phyloP scores from a whole-genome alignment of 345 rosid species.

The Syzygium grande region DNA sequence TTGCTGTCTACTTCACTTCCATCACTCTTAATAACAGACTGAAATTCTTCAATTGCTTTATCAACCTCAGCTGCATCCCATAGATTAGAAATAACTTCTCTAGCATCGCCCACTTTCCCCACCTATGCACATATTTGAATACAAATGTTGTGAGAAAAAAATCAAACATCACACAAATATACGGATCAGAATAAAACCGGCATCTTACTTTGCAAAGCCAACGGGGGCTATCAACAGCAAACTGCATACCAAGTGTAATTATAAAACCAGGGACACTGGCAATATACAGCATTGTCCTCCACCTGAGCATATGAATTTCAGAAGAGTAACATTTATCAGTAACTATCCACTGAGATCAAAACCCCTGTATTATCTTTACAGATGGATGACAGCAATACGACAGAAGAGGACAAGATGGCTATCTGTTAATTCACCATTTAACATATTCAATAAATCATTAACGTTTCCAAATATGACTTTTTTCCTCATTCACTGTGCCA shows the following conservation, averaged over 20 bases:
- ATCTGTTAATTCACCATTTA: background rate
- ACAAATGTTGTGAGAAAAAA: constrained; percentile 2
- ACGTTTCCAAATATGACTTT: background rate
- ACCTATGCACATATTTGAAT: constrained; percentile 22
- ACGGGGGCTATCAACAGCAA: constrained; percentile 79
- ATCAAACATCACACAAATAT: background rate
- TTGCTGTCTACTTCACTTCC: constrained; percentile 40
- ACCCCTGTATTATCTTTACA: background rate
- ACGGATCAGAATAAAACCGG: background rate
- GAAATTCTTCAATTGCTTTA: constrained; percentile 49
- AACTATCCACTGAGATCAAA: background rate
- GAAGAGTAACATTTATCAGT: background rate
- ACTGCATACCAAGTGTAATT: constrained; percentile 63
- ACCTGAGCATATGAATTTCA: constrained; percentile 32
- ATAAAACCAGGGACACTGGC: constrained; percentile 56
- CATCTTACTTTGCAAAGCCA: constrained; percentile 70
- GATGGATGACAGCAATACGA: background rate
- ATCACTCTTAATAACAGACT: constrained; percentile 41
- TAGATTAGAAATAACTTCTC: constrained; percentile 35
- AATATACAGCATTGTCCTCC: constrained; percentile 63
- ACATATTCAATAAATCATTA: background rate
- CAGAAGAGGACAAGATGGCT: background rate
- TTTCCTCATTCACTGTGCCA: background rate
- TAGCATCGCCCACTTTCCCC: constrained; percentile 54
- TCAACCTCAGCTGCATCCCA: constrained; percentile 68